Percentiles rank a stretch among this genome's conserved stretches.
Evolutionary conservation across 495 filamentous ascomycete species (phyloP).

Genomic region (Penicillium paxilli): DNA sequence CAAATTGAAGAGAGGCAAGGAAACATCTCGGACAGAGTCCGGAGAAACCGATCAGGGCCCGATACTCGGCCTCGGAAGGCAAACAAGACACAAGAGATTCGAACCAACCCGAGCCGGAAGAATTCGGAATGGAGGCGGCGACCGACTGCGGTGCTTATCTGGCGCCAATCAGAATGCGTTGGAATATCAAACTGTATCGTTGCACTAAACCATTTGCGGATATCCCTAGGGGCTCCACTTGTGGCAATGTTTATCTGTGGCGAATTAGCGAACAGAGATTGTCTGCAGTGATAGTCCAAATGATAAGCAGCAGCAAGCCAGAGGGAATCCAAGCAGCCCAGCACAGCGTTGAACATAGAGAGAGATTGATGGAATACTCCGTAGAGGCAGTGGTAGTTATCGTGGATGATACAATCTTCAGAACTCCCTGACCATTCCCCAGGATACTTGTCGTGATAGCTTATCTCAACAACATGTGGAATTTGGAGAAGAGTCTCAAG

Average conservation of each 20-base stretch:
- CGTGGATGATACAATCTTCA: neutral
- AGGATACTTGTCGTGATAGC: neutral
- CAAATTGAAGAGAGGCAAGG: too few relatives aligned
- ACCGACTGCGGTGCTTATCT: neutral
- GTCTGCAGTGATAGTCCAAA: constrained; percentile 3
- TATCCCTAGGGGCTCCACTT: neutral
- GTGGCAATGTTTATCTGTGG: constrained; percentile 13
- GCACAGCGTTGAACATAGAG: too few relatives aligned
- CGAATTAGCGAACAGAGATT: constrained; percentile 14
- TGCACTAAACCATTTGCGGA: neutral
- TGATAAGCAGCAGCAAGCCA: neutral
- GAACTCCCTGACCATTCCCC: neutral
- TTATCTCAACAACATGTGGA: neutral
- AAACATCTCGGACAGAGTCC: neutral
- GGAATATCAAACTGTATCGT: neutral
- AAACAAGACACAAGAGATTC: neutral
- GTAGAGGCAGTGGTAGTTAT: neutral
- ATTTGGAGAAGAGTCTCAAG: neutral
- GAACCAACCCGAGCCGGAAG: neutral
- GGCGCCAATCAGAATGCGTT: neutral
- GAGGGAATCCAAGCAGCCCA: too few relatives aligned
- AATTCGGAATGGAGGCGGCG: neutral
- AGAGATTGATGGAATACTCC: too few relatives aligned
- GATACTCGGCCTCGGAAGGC: neutral
- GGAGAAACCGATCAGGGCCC: neutral